These are phyloP conservation scores for Colletotrichum higginsianum DNA, from an alignment of 2,329 filamentous ascomycete species.

Conservation along the genomic window DNA sequence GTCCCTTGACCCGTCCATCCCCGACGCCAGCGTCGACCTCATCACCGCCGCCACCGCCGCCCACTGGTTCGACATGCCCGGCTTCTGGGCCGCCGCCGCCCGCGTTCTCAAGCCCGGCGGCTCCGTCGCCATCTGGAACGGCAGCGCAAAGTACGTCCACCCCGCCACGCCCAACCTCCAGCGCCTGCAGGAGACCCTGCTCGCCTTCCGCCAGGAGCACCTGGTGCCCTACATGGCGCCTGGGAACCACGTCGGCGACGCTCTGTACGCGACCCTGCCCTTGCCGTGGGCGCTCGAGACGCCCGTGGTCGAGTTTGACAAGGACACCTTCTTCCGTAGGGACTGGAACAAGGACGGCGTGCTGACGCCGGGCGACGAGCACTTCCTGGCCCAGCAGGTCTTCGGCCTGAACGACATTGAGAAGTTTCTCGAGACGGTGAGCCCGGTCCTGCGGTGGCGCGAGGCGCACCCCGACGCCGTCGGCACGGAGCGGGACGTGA, in stretches of 20 bases:
- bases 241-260: conserved; percentile 59
- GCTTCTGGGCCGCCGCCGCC: conserved; percentile 64
- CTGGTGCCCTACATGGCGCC: conserved; percentile 56
- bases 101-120: conserved; percentile 66
- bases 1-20: conserved; percentile 48
- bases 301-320: conserved; percentile 55
- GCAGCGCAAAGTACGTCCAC: conserved; percentile 49
- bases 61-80: conserved; percentile 71
- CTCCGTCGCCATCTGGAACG: conserved; percentile 67
- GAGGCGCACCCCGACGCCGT: conserved; percentile 58
- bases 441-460: conserved; percentile 60
- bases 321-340: conserved; percentile 55
- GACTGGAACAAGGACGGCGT: conserved; percentile 57
- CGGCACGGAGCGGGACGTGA: conserved; percentile 57
- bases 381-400: conserved; percentile 45
- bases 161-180: conserved; percentile 54
- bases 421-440: conserved; percentile 54
- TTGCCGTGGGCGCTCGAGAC: conserved; percentile 64
- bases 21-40: conserved; percentile 61
- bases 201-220: conserved; percentile 53
- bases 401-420: conserved; percentile 54
- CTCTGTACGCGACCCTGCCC: conserved; percentile 58
- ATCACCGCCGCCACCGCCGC: conserved; percentile 65
- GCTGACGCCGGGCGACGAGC: conserved; percentile 45
- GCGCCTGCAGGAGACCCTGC: conserved; percentile 59